Evolutionary conservation across 192 early-diverging fungal genomes (phyloP), one percentile per base, ranked within the genome.

Genomic region (Oehlia diaphana): DNA sequence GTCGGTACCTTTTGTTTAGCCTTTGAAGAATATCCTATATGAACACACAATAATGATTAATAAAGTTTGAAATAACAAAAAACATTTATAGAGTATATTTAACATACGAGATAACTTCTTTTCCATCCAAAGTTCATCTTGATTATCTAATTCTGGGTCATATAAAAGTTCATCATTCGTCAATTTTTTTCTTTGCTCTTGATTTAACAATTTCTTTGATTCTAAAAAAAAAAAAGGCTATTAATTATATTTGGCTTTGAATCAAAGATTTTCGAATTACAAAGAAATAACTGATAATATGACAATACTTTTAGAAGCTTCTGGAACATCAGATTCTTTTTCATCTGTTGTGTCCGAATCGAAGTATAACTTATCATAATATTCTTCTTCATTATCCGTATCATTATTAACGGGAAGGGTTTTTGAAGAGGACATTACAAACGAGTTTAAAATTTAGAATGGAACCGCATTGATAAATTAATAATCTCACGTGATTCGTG

Each of bases 151-250:
- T 14, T 86, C 83, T 19, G 89, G 87, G 74, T 91, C 88, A 74
- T 91, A 91, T 2, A 91, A 69, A 31, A 91, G 82, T 16, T 91
- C 90, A 12, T 85, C 88, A 58, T 90, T 79, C 13, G 71, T 50
- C 28, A 72, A 72, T 70, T 70, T 70, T 70, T 70, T 70, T 10
- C 35, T 66, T 66, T 66, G 68, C 39, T n/a, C 39, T n/a, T 44
- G 33, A 9, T 39, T 42, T 44, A 42, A 47, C 33, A n/a, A 0
- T 70, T 66, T 66, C 26, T 31, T 66, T 66, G 10, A 16, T 14
- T 66, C 23, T 26, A 31, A 31, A 26, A 65, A 28, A 7, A n/a
- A n/a, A n/a, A 28, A n/a, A 2, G 3, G 31, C 13, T 9, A 12
- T 33, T 26, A 26, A 26, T n/a, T n/a, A n/a, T 26, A 26, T 26